Evolutionary conservation across 31 red algal species (phyloP).

Genomic region (Porphyra umbilicalis): DNA sequence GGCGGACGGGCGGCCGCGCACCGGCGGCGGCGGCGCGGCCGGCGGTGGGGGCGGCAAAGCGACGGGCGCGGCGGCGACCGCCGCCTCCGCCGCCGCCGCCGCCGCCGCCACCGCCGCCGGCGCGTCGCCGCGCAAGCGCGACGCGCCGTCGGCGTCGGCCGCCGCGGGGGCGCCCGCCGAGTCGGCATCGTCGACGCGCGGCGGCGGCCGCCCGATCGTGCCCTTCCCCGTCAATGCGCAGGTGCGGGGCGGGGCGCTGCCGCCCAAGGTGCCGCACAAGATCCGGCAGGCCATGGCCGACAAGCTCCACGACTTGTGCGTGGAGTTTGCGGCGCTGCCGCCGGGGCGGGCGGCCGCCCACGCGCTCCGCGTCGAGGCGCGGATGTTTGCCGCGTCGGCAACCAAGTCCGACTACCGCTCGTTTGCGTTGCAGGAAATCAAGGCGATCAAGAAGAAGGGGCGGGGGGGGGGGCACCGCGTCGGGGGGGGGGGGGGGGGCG

Average conservation of each 20-base stretch:
- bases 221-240: not conserved
- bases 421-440: not conserved
- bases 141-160: not conserved
- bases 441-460: constrained; percentile 1
- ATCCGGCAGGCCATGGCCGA: not conserved
- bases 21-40: not conserved
- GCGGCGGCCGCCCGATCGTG: not conserved
- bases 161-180: not conserved
- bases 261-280: not conserved
- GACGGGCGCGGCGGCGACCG: not conserved
- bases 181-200: not conserved
- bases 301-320: not conserved
- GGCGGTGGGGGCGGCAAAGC: not conserved
- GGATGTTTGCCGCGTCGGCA: not conserved
- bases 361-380: not conserved
- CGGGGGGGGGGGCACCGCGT: not conserved
- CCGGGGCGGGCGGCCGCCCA: not conserved
- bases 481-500: not conserved
- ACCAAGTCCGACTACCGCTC: not conserved
- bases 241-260: not conserved
- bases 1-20: not conserved
- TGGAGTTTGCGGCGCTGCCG: not conserved
- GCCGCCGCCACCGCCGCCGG: too few relatives aligned
- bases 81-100: not conserved
- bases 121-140: not conserved